Evolutionary conservation across 202 grass and related monocot genomes (phyloP), one percentile per base, ranked within the genome.

Genomic region (Setaria italica): DNA sequence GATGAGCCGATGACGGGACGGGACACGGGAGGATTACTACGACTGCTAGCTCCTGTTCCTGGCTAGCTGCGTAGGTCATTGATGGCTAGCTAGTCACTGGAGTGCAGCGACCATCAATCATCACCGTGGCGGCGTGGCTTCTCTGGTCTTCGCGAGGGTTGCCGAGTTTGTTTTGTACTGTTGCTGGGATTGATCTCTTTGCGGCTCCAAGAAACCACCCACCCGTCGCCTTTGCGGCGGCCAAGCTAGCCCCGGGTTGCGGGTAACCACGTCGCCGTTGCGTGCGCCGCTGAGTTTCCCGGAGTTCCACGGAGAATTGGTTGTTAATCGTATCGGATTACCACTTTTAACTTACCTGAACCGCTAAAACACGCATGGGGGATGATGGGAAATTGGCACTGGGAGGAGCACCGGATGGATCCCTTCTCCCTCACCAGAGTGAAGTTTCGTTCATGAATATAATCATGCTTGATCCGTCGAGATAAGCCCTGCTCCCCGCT

Each of bases 341-440:
- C 80, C 68, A 5, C 69, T 82, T 75, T 66, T 19, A 54, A 17
- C 80, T 90, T 90, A 7, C 88, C 84, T 90, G 84, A 84, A 75
- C 80, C 12, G 83, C 35, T 86, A 45, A 48, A 90, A 87, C 85
- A 87, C 85, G 85, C 59, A 79, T 11, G 74, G 50, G 25, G 21
- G 55, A 5, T 6, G 39, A 41, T 41, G 39, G 39, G 54, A n/a
- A 19, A 64, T 12, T 17, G 35, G 39, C 37, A 41, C 39, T 6
- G 39, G 8, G 9, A 10, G 42, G 12, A 62, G 43, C 53, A 72
- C 30, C 20, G 39, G 2, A 29, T 46, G 2, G 7, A 82, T 41
- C 62, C 46, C 11, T 37, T 70, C 43, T 7, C 9, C 2, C 1
- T 12, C 7, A 56, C 8, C 0, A 25, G 39, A 5, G 11, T n/a